These are phyloP conservation scores for Candida lessepsii DNA, from an alignment of 805 yeast genomes.

Conservation along the genomic window DNA sequence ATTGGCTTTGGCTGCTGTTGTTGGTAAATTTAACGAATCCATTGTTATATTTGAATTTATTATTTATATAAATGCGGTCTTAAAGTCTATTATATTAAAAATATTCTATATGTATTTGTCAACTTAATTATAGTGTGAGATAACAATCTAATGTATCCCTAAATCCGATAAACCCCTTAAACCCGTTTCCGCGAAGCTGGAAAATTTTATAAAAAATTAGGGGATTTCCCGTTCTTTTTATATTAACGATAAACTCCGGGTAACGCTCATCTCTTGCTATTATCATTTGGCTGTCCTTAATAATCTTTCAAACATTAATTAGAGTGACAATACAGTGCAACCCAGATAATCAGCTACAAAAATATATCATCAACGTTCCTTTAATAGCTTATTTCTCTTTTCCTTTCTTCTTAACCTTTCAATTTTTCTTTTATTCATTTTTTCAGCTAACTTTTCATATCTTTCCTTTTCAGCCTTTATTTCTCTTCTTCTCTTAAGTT, in stretches of 20 bases:
- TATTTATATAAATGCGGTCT: conserved; percentile 5
- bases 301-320: no score
- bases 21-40: conserved; percentile 76
- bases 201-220: conserved; percentile 2
- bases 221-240: conserved; percentile 19
- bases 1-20: conserved; percentile 74
- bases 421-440: conserved; percentile 89
- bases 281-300: neutral
- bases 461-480: conserved; percentile 87
- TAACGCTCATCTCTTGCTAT: conserved; percentile 14
- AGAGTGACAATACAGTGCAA: no score
- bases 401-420: conserved; percentile 88
- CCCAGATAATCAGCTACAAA: no score
- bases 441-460: conserved; percentile 74
- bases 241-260: conserved; percentile 21
- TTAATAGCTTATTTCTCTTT: conserved; percentile 90
- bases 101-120: conserved; percentile 4
- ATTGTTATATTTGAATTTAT: conserved; percentile 27
- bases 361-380: conserved; percentile 87
- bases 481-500: conserved; percentile 70
- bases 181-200: conserved; percentile 6
- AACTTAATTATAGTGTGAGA: conserved; percentile 22
- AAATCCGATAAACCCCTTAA: conserved; percentile 7
- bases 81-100: conserved; percentile 10
- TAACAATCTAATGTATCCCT: conserved; percentile 46